Percentiles rank a stretch among this genome's conserved stretches.
phyloP scores from a whole-genome alignment of 2,329 filamentous ascomycete genomes.

The Fusarium sp. region DNA sequence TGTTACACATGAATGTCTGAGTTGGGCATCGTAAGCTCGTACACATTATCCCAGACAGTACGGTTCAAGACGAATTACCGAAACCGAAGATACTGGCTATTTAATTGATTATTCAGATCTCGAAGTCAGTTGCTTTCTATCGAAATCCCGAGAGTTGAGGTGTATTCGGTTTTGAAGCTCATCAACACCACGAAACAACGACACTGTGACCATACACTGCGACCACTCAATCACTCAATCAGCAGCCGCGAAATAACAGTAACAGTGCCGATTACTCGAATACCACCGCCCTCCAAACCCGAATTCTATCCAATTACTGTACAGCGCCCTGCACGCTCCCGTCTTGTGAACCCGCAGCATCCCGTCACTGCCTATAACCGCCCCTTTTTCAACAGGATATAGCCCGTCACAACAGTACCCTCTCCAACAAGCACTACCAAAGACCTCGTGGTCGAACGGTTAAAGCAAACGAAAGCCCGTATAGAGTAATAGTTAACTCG shows the following conservation, averaged over 20 bases:
- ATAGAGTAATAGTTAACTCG: constrained; percentile 53
- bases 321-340: constrained; percentile 18
- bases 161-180: background rate
- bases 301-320: background rate
- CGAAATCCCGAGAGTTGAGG: background rate
- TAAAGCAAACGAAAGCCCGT: constrained; percentile 42
- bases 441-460: constrained; percentile 41
- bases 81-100: background rate
- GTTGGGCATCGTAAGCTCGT: background rate
- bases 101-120: background rate
- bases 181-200: background rate
- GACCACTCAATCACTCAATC: background rate
- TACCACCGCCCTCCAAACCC: background rate
- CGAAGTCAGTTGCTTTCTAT: background rate
- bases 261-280: background rate
- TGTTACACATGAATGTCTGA: constrained; percentile 10
- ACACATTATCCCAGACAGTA: background rate
- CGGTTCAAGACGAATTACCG: background rate
- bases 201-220: background rate
- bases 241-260: background rate
- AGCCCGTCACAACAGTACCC: constrained; percentile 10
- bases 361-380: constrained; percentile 32
- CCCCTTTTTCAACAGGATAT: constrained; percentile 16
- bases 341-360: constrained; percentile 24
- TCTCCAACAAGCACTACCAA: constrained; percentile 26